Base-by-base conservation (phyloP, 768 basidiomycete genomes). In the Pleurotus djamor region DNA sequence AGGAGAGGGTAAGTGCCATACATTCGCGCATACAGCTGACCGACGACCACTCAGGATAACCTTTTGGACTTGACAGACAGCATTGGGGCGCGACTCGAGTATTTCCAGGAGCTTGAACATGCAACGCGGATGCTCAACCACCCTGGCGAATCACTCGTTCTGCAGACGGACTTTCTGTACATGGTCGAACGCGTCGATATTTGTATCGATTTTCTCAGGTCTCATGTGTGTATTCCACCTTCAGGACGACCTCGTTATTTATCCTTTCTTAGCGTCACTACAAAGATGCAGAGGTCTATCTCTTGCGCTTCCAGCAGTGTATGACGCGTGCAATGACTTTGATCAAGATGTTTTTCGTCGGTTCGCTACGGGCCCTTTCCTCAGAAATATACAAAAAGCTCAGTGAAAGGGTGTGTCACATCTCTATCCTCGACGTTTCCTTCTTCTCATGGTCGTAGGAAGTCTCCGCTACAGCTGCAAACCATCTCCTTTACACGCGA, bases 261-360 rank as follows among this genome's bases (percentile, higher is more conserved):
- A 59, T 17, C 4, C 28, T 10, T 52, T 32, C 54, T 14, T 66
- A 98, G 95, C 85, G 93, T 63, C 88, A 95, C 70, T 99, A 88
- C 75, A 83, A 83, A 63, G 97, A 98, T 76, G 88, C 94, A 6
- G 94, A 98, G 66, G 78, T 99, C 16, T 98, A 97, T 71, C 78
- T 97, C n/a, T 81, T 99, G 34, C 87, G 97, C 21, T 98, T 96
- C 73, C 96, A 97, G 67, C 97, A 99, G 72, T 99, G 97, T 70
- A 90, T 98, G 84, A 97, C 94, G 0, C 86, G 97, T 32, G 91
- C 94, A 8, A 98, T 98, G 96, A 98, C 96, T 0, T 82, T 99
- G 47, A 93, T 98, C 76, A 96, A 92, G 73, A 96, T 98, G 87
- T 95, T 91, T 74, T 98, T 97, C 67, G 87, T 96, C 5, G 89